A percentile compares a stretch with the other conserved stretches of the same genome.
Conservation (phyloP, 2,329 filamentous ascomycete genomes). For the Leptographium procerum region DNA sequence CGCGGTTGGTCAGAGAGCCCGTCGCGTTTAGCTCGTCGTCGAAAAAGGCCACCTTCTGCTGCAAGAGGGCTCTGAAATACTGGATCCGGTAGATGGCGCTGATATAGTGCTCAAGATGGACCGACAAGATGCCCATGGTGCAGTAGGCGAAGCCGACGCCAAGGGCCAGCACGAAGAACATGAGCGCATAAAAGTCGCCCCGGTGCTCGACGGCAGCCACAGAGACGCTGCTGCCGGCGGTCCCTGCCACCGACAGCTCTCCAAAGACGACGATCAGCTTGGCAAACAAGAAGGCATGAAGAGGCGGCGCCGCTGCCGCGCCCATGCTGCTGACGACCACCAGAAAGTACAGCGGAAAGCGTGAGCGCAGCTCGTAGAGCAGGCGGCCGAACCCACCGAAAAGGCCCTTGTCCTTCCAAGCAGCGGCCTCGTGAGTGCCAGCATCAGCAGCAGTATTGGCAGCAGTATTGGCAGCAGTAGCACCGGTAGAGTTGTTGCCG, state of each 20-base stretch:
- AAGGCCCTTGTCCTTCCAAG: slow-evolving; percentile 28
- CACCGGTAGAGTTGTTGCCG: neutral
- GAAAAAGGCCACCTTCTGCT: slow-evolving; percentile 48
- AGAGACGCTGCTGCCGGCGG: neutral
- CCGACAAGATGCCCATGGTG: slow-evolving; percentile 28
- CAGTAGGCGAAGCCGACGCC: slow-evolving; percentile 43
- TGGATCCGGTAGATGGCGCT: slow-evolving; percentile 45
- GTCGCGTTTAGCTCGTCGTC: slow-evolving; percentile 48
- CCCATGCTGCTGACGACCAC: slow-evolving; percentile 35
- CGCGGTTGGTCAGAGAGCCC: slow-evolving; percentile 45
- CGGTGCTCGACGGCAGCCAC: neutral
- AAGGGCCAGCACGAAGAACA: slow-evolving; percentile 51
- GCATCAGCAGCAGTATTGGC: no score
- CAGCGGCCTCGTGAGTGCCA: no score
- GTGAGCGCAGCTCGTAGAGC: slow-evolving; percentile 41
- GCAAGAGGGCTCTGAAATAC: slow-evolving; percentile 49
- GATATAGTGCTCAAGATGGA: slow-evolving; percentile 32
- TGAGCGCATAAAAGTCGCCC: slow-evolving; percentile 49
- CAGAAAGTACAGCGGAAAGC: slow-evolving; percentile 38
- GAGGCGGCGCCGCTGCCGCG: slow-evolving; percentile 31
- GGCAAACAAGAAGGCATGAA: slow-evolving; percentile 45
- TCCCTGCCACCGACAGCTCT: slow-evolving; percentile 9
- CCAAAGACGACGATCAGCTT: slow-evolving; percentile 40
- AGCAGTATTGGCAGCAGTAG: neutral
- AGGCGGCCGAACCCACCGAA: slow-evolving; percentile 43